Conservation (phyloP, 1,284 basidiomycete genomes). For the Boletus subluridellus region DNA sequence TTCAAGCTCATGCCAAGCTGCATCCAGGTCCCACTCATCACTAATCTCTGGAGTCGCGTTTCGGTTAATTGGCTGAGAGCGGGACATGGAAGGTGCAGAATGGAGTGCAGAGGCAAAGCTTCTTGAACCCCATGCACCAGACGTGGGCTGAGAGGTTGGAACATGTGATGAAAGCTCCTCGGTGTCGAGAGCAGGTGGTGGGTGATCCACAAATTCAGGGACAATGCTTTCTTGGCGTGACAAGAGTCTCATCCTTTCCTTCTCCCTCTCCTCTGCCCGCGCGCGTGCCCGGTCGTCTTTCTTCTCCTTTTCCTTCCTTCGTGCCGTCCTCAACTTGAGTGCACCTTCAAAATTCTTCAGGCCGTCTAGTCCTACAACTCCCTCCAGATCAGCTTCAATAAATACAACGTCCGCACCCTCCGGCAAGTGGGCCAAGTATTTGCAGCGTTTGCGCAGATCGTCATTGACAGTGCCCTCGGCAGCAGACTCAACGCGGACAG, state of each 20-base stretch:
- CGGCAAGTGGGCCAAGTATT: constrained; percentile 91
- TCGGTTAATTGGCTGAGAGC: constrained; percentile 15
- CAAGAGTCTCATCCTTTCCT: constrained; percentile 49
- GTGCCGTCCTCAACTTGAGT: constrained; percentile 69
- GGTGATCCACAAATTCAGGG: constrained; percentile 4
- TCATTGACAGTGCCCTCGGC: constrained; percentile 83
- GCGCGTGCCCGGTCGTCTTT: constrained; percentile 81
- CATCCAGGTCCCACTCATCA: constrained; percentile 76
- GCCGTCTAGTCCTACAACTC: constrained; percentile 69
- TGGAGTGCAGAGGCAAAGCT: constrained; percentile 76
- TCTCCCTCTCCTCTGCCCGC: constrained; percentile 77
- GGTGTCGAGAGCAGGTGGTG: constrained; percentile 30
- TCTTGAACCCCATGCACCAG: constrained; percentile 71
- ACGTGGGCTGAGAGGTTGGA: constrained; percentile 27
- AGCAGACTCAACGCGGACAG: constrained; percentile 74
- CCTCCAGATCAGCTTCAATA: constrained; percentile 81
- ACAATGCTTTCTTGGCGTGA: constrained; percentile 26
- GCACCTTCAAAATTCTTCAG: constrained; percentile 78
- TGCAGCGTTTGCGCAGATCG: constrained; percentile 89
- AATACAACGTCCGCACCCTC: constrained; percentile 93
- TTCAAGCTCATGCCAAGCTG: constrained; percentile 79
- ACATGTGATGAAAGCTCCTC: constrained; percentile 27
- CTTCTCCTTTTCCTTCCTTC: constrained; percentile 72
- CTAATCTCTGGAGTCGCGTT: constrained; percentile 37
- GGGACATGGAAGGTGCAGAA: constrained; percentile 34